phyloP scores from a whole-genome alignment of 2,329 filamentous ascomycete genomes.

The Monosporascus ibericus region DNA sequence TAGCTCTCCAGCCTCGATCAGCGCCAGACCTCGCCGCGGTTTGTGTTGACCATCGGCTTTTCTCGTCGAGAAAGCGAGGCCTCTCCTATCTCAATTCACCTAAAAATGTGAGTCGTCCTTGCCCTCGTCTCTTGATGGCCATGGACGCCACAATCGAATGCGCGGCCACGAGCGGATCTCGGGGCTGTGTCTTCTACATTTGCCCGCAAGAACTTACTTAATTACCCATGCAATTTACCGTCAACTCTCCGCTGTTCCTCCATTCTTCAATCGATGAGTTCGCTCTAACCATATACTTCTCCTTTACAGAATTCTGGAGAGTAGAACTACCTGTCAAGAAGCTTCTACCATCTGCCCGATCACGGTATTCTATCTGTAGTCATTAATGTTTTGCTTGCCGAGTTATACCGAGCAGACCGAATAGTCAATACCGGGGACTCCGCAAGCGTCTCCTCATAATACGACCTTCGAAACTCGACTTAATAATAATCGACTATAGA shows the following conservation, averaged over 20 bases:
- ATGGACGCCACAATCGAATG: neutral
- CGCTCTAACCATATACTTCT: neutral
- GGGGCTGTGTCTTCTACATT: neutral
- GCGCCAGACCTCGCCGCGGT: neutral
- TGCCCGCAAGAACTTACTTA: too few species aligned
- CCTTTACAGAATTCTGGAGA: neutral
- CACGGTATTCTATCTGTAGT: neutral
- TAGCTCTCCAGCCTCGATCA: neutral
- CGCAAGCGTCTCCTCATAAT: neutral
- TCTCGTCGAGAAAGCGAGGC: neutral
- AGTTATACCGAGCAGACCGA: too few species aligned
- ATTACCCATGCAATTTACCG: too few species aligned
- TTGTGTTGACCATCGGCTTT: neutral
- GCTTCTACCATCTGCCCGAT: neutral
- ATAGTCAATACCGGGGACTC: neutral
- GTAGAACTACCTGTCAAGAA: neutral
- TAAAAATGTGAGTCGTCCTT: neutral
- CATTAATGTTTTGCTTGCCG: too few species aligned
- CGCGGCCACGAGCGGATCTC: neutral
- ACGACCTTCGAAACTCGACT: neutral
- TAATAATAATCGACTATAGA: constrained; percentile 24
- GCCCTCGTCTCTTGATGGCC: neutral
- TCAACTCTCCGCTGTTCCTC: too few species aligned
- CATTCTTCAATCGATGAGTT: too few species aligned
- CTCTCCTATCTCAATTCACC: neutral